These are phyloP conservation scores for Neofusicoccum umdonicola DNA, from an alignment of 2,329 filamentous ascomycete genomes.

Conservation along the genomic window DNA sequence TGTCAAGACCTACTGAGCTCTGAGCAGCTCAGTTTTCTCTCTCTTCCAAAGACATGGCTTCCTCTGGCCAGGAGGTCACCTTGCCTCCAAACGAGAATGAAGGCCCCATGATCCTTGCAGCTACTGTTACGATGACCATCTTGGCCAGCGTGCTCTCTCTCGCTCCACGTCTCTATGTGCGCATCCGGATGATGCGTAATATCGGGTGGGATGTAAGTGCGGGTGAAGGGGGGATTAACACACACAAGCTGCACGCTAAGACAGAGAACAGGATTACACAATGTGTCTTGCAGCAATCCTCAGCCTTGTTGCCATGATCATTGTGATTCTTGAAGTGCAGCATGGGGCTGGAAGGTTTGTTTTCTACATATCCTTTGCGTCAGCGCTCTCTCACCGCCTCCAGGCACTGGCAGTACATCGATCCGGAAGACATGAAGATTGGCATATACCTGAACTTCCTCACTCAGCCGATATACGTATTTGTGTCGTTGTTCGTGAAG, in stretches of 20 bases:
- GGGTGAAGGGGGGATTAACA: background rate
- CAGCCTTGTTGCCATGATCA: background rate
- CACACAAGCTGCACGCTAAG: conserved; percentile 16
- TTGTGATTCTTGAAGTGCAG: conserved; percentile 43
- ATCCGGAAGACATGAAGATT: conserved; percentile 28
- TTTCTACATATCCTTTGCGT: background rate
- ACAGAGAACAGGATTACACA: conserved; percentile 37
- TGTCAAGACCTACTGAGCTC: too few species aligned
- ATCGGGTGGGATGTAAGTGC: conserved; percentile 49
- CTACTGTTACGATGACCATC: conserved; percentile 41
- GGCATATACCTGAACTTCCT: conserved; percentile 51
- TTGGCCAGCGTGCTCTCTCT: conserved; percentile 40
- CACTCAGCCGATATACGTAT: conserved; percentile 47
- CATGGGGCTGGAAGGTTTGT: conserved; percentile 44
- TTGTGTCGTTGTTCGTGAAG: conserved; percentile 48
- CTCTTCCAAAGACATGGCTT: background rate
- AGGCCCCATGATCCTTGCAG: conserved; percentile 39
- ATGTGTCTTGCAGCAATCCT: conserved; percentile 37
- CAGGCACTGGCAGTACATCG: conserved; percentile 44
- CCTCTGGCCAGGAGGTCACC: conserved; percentile 4
- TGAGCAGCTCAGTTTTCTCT: too few species aligned
- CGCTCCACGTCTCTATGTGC: conserved; percentile 46
- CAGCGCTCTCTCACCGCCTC: background rate
- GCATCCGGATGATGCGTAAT: conserved; percentile 49
- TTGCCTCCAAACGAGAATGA: conserved; percentile 36